Evolutionary conservation across 495 filamentous ascomycete genomes (phyloP), one percentile per base, ranked within the genome.

Genomic region (Aspergillus affinis): DNA sequence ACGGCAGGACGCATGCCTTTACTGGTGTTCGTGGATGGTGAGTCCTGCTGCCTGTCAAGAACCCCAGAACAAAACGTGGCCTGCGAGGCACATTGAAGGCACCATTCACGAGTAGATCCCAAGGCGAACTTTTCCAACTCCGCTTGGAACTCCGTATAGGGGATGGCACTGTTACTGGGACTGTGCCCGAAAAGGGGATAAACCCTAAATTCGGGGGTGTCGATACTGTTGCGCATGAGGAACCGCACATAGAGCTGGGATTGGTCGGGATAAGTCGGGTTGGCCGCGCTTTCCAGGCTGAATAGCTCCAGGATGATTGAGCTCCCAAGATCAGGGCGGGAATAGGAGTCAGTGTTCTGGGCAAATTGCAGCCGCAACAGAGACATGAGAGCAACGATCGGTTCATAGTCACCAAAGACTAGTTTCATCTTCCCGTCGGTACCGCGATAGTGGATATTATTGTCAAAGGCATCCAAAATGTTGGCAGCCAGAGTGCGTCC

Each of bases 231-330:
- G 64, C 85, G 82, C 71, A 93, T 85, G 12, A 90, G 72, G 75
- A 93, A 92, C 45, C 91, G 85, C 29, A 96, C 87, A 60, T 78
- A 84, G 44, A 93, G 78, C 48, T 90, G 79, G 19, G 81, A 73
- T 7, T 69, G 62, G 32, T 67, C 65, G 0, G 88, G 87, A 61
- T 80, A 88, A 69, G 61, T 68, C 17, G 64, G 68, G 23, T 71
- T 60, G 5, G 60, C 68, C 60, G 61, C 77, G 66, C 72, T 82
- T 71, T 72, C 75, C 17, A 78, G 69, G 61, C 89, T 91, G 64
- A 89, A 87, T 8, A 96, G 80, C 75, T 96, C 91, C 60, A 93
- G 88, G 4, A 82, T 74, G 69, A 93, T 82, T 29, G 85, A 82
- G 26, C 84, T 83, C 12, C 87, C 90, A 58, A 85, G 89, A 58